phyloP scores from a whole-genome alignment of 2,329 filamentous ascomycete species.

The Teratosphaeria gauchensis region DNA sequence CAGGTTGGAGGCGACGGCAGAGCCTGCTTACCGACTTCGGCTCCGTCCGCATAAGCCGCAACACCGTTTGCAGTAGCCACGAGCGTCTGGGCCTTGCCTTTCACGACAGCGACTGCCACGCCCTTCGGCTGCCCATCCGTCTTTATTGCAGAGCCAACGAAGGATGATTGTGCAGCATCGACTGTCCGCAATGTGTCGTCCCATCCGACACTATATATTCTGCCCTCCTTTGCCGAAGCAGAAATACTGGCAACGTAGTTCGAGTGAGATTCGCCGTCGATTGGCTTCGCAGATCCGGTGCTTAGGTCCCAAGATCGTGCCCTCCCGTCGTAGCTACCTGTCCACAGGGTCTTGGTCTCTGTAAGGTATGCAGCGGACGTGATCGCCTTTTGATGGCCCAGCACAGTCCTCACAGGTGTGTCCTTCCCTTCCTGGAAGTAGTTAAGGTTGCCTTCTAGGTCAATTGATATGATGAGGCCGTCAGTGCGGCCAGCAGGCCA shows the following conservation, averaged over 20 bases:
- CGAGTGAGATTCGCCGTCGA: constrained; percentile 74
- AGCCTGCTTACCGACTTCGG: constrained; percentile 39
- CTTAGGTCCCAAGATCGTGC: constrained; percentile 74
- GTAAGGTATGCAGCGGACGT: constrained; percentile 59
- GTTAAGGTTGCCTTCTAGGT: constrained; percentile 78
- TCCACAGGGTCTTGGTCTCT: constrained; percentile 59
- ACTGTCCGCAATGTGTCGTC: constrained; percentile 80
- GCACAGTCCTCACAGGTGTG: constrained; percentile 60
- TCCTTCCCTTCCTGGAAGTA: constrained; percentile 68
- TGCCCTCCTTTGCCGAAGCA: constrained; percentile 36
- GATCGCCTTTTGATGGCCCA: constrained; percentile 86
- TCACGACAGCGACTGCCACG: constrained; percentile 49
- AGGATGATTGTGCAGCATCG: constrained; percentile 65
- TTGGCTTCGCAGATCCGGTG: constrained; percentile 56
- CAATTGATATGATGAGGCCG: constrained; percentile 80
- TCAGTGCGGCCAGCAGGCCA: constrained; percentile 77
- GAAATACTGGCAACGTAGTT: constrained; percentile 77
- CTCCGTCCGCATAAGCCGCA: constrained; percentile 47
- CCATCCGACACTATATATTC: constrained; percentile 84
- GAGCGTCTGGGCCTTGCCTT: constrained; percentile 41
- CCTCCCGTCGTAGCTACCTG: constrained; percentile 85
- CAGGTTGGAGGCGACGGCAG: constrained; percentile 53
- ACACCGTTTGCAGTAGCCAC: constrained; percentile 48
- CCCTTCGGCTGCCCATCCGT: constrained; percentile 75
- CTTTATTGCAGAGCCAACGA: constrained; percentile 57